Evolutionary conservation across 1,284 basidiomycete species (phyloP), one percentile per base, ranked within the genome.

Genomic region (Marasmius sp.): DNA sequence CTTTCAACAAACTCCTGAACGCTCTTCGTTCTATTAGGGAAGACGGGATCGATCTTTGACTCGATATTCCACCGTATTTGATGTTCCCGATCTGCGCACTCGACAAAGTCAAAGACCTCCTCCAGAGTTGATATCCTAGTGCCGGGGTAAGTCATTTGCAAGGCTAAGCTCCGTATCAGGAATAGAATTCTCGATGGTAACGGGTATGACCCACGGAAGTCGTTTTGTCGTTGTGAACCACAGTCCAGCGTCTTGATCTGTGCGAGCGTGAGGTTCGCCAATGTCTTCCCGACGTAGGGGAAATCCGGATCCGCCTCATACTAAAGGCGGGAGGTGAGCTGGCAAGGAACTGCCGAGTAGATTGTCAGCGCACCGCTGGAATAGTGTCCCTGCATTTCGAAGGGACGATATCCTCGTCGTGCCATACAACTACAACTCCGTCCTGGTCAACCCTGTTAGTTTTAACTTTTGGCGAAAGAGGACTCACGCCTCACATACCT

Each of bases 241-340:
- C 91, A 93, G 69, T 93, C 90, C 54, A 93, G 74, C 5, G 89
- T 92, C 73, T 86, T 87, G 63, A 93, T 75, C 72, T 93, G 90
- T 6, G 89, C 85, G 47, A 93, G 74, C 0, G 92, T 93, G 54
- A 94, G 80, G 71, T 93, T 90, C 37, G 85, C 88, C 59, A 93
- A 80, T 64, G 81, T 84, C 74, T 92, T 90, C 52, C 88, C 90
- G 43, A 91, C 88, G 69, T 90, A 90, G 27, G 88, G 88, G 67
- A 82, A 90, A 57, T 77, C 75, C 1, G 85, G 84, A 70, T 91
- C 88, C 50, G 75, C 72, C 10, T 76, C 73, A 60, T 78, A 76
- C 85, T 87, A 67, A 47, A 27, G 16, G n/a, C 41, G 45, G 20
- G 8, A 47, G 12, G 27, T 36, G 60, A 38, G 59, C 45, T 38